Conservation (phyloP, 1,284 basidiomycete genomes). For the Ganoderma resinaceum region DNA sequence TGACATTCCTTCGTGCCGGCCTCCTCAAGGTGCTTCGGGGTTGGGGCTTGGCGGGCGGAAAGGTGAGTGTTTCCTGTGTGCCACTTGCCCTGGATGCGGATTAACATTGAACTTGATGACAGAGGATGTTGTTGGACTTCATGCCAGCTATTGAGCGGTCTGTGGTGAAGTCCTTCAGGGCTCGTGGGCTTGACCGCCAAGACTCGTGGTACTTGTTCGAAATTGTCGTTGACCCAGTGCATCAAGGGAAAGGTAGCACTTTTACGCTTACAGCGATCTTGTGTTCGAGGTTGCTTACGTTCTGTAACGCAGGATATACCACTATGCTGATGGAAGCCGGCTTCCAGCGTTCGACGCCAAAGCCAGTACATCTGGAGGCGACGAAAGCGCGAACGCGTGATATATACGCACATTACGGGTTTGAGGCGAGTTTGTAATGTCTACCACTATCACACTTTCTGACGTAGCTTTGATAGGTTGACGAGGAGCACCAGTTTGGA, state of each 20-base stretch:
- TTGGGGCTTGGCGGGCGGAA: conserved; percentile 16
- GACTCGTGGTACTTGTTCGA: conserved; percentile 28
- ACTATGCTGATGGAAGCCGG: conserved; percentile 28
- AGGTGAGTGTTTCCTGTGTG: conserved; percentile 5
- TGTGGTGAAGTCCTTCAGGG: conserved; percentile 19
- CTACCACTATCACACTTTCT: not conserved
- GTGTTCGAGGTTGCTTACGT: not conserved
- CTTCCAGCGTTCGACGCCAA: conserved; percentile 27
- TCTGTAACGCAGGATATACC: conserved; percentile 21
- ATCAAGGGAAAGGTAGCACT: conserved; percentile 22
- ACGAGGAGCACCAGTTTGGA: conserved; percentile 30
- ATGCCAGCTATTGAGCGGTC: conserved; percentile 16
- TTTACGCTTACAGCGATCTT: not conserved
- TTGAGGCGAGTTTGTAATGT: conserved; percentile 20
- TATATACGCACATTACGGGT: conserved; percentile 30
- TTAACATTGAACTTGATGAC: not conserved
- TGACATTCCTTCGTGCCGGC: conserved; percentile 11
- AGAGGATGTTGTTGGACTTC: conserved; percentile 16
- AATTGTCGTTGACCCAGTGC: conserved; percentile 22
- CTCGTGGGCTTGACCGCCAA: conserved; percentile 13
- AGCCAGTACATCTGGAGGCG: conserved; percentile 32
- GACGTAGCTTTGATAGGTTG: conserved; percentile 14
- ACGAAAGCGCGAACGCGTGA: conserved; percentile 27
- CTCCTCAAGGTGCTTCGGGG: conserved; percentile 15
- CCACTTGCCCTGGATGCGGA: not conserved